Evolutionary conservation across 2,329 filamentous ascomycete species (phyloP).

Genomic region (Alternaria arbusti): DNA sequence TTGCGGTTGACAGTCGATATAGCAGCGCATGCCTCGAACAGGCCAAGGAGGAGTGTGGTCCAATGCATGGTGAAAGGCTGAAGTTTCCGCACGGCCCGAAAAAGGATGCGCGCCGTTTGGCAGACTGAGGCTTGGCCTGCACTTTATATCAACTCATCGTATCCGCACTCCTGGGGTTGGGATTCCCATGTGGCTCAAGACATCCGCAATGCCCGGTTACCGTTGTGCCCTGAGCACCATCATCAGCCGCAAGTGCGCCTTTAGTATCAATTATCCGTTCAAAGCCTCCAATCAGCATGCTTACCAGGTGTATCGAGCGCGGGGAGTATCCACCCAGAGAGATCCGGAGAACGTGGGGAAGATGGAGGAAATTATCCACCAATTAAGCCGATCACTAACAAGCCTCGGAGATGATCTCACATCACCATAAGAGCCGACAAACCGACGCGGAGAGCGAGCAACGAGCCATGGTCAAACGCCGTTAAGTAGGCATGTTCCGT

Average conservation of each 20-base stretch:
- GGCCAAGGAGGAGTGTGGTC: slow-evolving; percentile 1
- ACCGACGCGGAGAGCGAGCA: not conserved
- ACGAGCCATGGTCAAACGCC: not conserved
- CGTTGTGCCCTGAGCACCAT: not conserved
- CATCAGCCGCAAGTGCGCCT: not conserved
- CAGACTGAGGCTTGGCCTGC: not conserved
- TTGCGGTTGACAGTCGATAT: slow-evolving; percentile 24
- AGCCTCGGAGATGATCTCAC: not conserved
- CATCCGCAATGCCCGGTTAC: not conserved
- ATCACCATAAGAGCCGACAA: not conserved
- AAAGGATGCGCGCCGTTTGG: not conserved
- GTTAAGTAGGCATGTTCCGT: not conserved
- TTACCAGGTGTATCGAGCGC: slow-evolving; percentile 9
- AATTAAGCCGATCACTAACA: slow-evolving; percentile 12
- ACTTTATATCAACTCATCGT: not conserved
- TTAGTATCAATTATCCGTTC: not conserved
- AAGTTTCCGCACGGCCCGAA: not conserved
- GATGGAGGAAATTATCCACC: slow-evolving; percentile 27
- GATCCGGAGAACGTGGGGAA: slow-evolving; percentile 18
- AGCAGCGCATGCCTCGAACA: slow-evolving; percentile 24
- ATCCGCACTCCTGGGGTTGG: not conserved
- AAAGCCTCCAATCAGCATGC: slow-evolving; percentile 9
- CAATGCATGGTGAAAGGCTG: slow-evolving; percentile 18
- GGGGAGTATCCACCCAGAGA: slow-evolving; percentile 17
- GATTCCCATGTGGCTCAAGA: not conserved